Base-by-base conservation (phyloP, 345 rosid species). In the Gossypium sturtianum region DNA sequence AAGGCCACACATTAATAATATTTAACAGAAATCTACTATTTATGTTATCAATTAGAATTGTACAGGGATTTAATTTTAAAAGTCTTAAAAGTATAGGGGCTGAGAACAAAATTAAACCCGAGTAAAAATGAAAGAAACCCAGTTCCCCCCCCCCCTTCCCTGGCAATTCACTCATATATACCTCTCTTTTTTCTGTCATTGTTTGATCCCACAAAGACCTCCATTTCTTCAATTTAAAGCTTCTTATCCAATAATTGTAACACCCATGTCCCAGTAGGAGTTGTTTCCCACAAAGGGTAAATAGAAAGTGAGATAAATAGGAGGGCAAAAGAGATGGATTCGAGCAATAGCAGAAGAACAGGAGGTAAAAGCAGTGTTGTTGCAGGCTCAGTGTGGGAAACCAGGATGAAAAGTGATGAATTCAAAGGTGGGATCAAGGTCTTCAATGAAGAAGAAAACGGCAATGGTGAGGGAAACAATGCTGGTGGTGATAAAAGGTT, bases 331-430 rank as follows among this genome's bases (percentile, higher is more conserved):
- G 74, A 12, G 78, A 83, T 84, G 91, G 88, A 83, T 77, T 80
- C 60, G 79, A 22, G 82, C n/a, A 74, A 81, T 23, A 74, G 82
- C 22, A 73, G 81, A 71, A 81, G 78, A 76, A 67, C 74, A 8
- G 83, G 77, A 20, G 79, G 52, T 34, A 80, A 82, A 70, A 74
- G 68, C 56, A 80, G 82, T 77, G 89, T 80, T 70, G 87, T 71
- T 43, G 87, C 86, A 49, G 95, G 90, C 43, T 91, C 97, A 49
- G 98, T 89, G 64, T 89, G 95, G 97, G 97, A 91, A 82, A 87
- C 82, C 70, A 87, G 94, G 77, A 91, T 90, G 97, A 92, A 86
- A 82, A 81, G 27, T 45, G 90, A 88, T 76, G 85, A 80, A 77
- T 84, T 82, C 60, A 86, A 84, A 75, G 88, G 90, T 71, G 93